Percentiles rank a stretch among this genome's conserved stretches.
Evolutionary conservation across 1,284 basidiomycete genomes (phyloP).

Genomic region (Limonomyces culmigenus): DNA sequence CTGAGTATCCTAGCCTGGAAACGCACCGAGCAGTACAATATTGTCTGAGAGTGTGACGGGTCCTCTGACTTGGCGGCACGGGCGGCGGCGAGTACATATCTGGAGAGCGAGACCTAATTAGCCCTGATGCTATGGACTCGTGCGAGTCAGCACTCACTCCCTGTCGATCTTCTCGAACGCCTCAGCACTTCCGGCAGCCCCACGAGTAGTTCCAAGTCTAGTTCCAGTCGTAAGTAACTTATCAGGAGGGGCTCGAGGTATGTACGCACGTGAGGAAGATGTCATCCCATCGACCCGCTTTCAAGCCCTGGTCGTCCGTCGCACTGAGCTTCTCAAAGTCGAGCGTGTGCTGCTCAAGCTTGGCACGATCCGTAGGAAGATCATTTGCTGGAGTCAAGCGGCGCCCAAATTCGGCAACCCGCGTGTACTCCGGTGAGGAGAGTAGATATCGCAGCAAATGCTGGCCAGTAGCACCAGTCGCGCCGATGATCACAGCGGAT

Average conservation of each 20-base stretch:
- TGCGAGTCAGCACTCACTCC: slow-evolving; percentile 27
- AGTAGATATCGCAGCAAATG: slow-evolving; percentile 40
- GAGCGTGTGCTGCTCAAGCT: slow-evolving; percentile 41
- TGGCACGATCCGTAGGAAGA: slow-evolving; percentile 21
- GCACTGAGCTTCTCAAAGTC: slow-evolving; percentile 49
- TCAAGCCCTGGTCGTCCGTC: slow-evolving; percentile 29
- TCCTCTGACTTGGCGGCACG: slow-evolving; percentile 36
- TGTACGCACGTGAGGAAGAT: slow-evolving; percentile 36
- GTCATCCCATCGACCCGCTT: slow-evolving; percentile 46
- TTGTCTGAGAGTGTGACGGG: slow-evolving; percentile 36
- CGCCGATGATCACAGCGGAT: slow-evolving; percentile 46
- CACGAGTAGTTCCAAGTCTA: slow-evolving; percentile 48
- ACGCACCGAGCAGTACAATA: slow-evolving; percentile 56
- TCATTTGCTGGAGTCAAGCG: slow-evolving; percentile 27
- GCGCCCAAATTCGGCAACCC: slow-evolving; percentile 50
- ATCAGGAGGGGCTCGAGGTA: not conserved
- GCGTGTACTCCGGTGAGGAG: slow-evolving; percentile 28
- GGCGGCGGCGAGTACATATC: slow-evolving; percentile 60
- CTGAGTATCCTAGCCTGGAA: slow-evolving; percentile 5
- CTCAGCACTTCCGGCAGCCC: slow-evolving; percentile 40
- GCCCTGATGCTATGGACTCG: not conserved
- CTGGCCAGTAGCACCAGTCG: slow-evolving; percentile 44
- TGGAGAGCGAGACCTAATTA: slow-evolving; percentile 10
- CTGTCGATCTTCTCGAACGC: slow-evolving; percentile 63
- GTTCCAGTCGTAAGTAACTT: not conserved